A percentile compares a stretch with the other conserved stretches of the same genome.
Evolutionary conservation across 1,284 basidiomycete genomes (phyloP).

Genomic region (Chiua sp.): DNA sequence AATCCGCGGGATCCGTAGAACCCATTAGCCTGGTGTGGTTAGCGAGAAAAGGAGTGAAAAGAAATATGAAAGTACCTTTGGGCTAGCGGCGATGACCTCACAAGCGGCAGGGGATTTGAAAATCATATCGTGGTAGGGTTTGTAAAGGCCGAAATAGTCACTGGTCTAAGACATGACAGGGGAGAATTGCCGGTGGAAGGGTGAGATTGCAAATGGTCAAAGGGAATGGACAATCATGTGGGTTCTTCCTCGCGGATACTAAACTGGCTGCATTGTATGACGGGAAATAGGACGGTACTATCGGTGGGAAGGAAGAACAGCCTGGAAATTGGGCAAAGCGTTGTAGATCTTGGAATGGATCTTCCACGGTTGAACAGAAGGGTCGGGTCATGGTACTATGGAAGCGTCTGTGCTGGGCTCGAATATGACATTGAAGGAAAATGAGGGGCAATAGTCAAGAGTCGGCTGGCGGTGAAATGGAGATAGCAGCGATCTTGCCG

Average conservation of each 20-base stretch:
- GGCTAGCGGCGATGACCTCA: constrained; percentile 84
- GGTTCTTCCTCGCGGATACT: constrained; percentile 83
- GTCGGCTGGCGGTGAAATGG: constrained; percentile 67
- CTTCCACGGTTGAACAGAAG: constrained; percentile 59
- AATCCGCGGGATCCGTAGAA: constrained; percentile 92
- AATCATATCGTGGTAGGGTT: constrained; percentile 82
- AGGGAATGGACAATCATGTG: constrained; percentile 62
- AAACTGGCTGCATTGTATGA: constrained; percentile 88
- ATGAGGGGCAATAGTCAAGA: constrained; percentile 84
- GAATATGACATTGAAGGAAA: constrained; percentile 66
- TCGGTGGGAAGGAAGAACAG: constrained; percentile 26
- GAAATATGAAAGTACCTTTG: constrained; percentile 60
- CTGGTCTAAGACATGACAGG: constrained; percentile 82
- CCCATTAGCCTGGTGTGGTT: constrained; percentile 80
- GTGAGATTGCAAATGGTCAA: constrained; percentile 46
- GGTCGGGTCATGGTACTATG: constrained; percentile 65
- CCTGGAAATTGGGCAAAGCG: constrained; percentile 48
- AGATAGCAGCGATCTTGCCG: constrained; percentile 97
- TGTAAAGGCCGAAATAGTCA: constrained; percentile 93
- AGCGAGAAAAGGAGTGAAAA: constrained; percentile 8
- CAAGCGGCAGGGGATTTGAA: constrained; percentile 70
- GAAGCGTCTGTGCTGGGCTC: constrained; percentile 35
- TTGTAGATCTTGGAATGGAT: constrained; percentile 58
- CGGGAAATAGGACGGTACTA: constrained; percentile 74
- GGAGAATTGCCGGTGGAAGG: constrained; percentile 22